Percentiles rank a stretch among this genome's conserved stretches.
These are phyloP conservation scores for Plicaturopsis crispa DNA, from an alignment of 768 basidiomycete species.

Conservation along the genomic window DNA sequence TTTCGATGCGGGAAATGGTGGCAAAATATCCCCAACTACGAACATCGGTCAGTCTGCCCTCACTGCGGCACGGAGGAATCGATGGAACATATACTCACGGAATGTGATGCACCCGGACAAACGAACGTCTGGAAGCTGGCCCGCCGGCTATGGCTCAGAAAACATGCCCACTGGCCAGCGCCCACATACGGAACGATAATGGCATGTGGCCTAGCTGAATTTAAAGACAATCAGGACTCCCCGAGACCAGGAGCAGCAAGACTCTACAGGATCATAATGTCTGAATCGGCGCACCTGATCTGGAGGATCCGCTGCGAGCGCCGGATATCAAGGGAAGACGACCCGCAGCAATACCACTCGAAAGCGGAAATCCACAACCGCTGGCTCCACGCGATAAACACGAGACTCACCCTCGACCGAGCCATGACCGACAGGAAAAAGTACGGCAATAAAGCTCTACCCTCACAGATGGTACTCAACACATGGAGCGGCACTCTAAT, in stretches of 20 bases:
- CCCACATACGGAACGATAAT: background rate
- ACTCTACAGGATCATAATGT: constrained; percentile 4
- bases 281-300: constrained; percentile 8
- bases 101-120: constrained; percentile 17
- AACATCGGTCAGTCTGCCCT: constrained; percentile 8
- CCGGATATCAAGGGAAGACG: background rate
- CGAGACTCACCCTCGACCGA: constrained; percentile 1
- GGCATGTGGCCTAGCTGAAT: constrained; percentile 5
- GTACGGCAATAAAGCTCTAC: too few species aligned
- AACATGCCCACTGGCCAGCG: constrained; percentile 6
- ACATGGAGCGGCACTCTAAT: constrained; percentile 6
- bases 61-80: constrained; percentile 13
- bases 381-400: constrained; percentile 3
- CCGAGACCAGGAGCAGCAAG: constrained; percentile 1
- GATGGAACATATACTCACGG: constrained; percentile 21
- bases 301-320: constrained; percentile 1
- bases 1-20: constrained; percentile 19
- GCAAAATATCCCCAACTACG: constrained; percentile 10
- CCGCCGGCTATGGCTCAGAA: constrained; percentile 12
- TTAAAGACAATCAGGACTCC: background rate
- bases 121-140: constrained; percentile 15
- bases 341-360: background rate
- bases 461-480: constrained; percentile 1
- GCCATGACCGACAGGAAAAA: background rate
- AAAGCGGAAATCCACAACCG: constrained; percentile 5